These are phyloP conservation scores for Tylopilus sp. DNA, from an alignment of 768 basidiomycete species.

Conservation along the genomic window DNA sequence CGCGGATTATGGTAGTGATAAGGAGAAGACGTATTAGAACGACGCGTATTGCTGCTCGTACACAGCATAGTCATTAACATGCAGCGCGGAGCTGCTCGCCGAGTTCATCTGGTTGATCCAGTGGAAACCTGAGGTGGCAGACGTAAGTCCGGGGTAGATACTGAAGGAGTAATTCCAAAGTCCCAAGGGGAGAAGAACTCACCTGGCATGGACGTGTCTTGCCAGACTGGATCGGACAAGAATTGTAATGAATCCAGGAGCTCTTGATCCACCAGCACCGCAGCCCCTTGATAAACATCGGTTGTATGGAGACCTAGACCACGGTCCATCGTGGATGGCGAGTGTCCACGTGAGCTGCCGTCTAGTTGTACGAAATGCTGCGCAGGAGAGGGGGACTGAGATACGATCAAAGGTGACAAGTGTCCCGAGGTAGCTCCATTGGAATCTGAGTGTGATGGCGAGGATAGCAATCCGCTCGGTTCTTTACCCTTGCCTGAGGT, in stretches of 20 bases:
- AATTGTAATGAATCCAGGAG: slow-evolving; percentile 62
- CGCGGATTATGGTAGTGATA: background rate
- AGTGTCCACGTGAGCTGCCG: slow-evolving; percentile 13
- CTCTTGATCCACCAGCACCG: slow-evolving; percentile 56
- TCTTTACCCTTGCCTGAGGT: slow-evolving; percentile 14
- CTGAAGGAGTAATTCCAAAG: background rate
- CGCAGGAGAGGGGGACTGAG: slow-evolving; percentile 39
- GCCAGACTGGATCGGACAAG: slow-evolving; percentile 54
- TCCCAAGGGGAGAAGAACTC: slow-evolving; percentile 12
- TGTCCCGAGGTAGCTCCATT: slow-evolving; percentile 12
- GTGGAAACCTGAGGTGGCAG: slow-evolving; percentile 27
- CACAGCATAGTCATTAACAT: slow-evolving; percentile 27
- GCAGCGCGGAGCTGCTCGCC: slow-evolving; percentile 8
- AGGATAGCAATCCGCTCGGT: background rate
- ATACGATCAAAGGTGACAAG: slow-evolving; percentile 29
- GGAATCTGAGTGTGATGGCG: background rate
- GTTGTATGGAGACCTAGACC: slow-evolving; percentile 25
- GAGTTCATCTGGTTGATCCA: slow-evolving; percentile 35
- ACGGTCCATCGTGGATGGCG: slow-evolving; percentile 1
- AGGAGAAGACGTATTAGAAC: slow-evolving; percentile 1
- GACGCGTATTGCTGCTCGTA: slow-evolving; percentile 22
- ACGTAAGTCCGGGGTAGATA: background rate
- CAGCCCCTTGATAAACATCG: slow-evolving; percentile 42
- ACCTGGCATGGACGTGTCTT: slow-evolving; percentile 55
- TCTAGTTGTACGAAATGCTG: slow-evolving; percentile 40